Evolutionary conservation across 2,329 filamentous ascomycete species (phyloP).

Genomic region (Exutisphaerella laricina): DNA sequence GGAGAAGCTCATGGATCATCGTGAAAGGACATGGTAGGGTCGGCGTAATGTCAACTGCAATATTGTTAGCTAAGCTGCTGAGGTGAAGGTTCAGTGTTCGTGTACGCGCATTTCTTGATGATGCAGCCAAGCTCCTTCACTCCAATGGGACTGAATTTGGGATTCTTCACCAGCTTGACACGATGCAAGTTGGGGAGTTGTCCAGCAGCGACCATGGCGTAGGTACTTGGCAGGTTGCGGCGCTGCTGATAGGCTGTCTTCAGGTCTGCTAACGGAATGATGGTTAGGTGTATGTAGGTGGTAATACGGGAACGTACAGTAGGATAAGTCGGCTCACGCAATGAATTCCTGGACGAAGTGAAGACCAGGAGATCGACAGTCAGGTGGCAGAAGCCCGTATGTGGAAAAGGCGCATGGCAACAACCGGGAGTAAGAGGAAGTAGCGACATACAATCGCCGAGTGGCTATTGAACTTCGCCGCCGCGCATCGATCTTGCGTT

Average conservation of each 20-base stretch:
- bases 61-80: not conserved
- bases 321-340: no score
- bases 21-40: conserved; percentile 20
- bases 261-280: conserved; percentile 16
- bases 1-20: conserved; percentile 15
- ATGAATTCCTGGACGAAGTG: no score
- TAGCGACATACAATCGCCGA: no score
- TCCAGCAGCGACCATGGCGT: conserved; percentile 13
- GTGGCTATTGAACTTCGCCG: no score
- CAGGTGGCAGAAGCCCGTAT: no score
- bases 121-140: conserved; percentile 22
- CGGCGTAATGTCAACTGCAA: conserved; percentile 19
- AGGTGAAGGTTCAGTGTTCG: not conserved
- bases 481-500: no score
- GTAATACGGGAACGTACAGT: no score
- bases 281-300: no score
- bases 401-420: no score
- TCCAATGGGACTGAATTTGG: conserved; percentile 19
- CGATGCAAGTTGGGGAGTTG: conserved; percentile 20
- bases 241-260: conserved; percentile 19
- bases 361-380: no score
- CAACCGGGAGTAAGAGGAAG: no score
- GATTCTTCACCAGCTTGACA: conserved; percentile 26
- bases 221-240: conserved; percentile 20
- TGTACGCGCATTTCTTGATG: conserved; percentile 22